Evolutionary conservation across 306 rosid genomes (phyloP), one percentile per base, ranked within the genome.

Genomic region (Lotus japonicus): DNA sequence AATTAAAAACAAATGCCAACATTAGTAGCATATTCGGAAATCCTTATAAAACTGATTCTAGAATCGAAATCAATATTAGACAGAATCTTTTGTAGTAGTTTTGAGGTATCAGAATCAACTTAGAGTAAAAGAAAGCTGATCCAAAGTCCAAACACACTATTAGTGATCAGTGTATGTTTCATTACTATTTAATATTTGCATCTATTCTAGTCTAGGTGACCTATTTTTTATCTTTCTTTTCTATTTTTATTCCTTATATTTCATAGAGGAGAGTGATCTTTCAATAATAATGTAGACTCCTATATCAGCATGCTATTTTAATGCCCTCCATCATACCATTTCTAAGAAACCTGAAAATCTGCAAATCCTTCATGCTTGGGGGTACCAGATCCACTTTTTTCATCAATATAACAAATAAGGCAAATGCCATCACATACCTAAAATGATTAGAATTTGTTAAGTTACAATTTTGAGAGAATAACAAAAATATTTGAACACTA

Each of bases 381-480:
- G 99, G 90, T 44, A 84, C 17, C 19, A 94, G 90, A 71, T 85
- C 31, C 6, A 94, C 89, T 81, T 87, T 87, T 80, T 51, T 81
- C 82, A 65, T 82, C 21, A 94, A 64, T 14, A 86, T 82, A 51
- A 80, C 35, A 50, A 89, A 75, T 49, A 94, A 90, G 56, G 80
- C 75, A 16, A 78, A 8, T 8, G 91, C 90, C 84, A 94, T 94
- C 59, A 90, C 49, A 84, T 90, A 94, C 86, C 99, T 94, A 64
- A 73, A 78, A 65, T 18, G 36, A 48, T 56, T 55, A 53, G 2
- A 12, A 59, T 59, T 59, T 64, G 46, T 52, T 41, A 65, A 69
- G 23, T 58, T 8, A 17, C 10, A 52, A 23, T 39, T 35, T 39
- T 38, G 58, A 13, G 21, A 52, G 54, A 8, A n/a, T n/a, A 11